These are phyloP conservation scores for Calcarisporium arbuscula DNA, from an alignment of 2,329 filamentous ascomycete species.

Conservation along the genomic window DNA sequence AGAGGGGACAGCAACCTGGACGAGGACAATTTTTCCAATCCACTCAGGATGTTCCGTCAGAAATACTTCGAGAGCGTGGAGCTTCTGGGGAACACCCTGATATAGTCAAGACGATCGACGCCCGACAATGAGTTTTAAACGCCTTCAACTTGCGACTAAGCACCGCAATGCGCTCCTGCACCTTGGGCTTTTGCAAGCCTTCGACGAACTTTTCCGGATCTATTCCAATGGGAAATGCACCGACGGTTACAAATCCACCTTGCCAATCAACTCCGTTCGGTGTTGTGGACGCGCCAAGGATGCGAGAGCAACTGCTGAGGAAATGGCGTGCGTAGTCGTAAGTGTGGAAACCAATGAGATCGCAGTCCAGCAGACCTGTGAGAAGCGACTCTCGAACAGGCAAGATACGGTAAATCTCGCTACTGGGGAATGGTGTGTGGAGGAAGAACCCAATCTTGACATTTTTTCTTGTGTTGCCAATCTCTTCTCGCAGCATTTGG, in stretches of 20 bases:
- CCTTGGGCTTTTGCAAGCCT: conserved; percentile 75
- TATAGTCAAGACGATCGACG: conserved; percentile 95
- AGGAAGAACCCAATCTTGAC: conserved; percentile 98
- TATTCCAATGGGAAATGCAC: conserved; percentile 96
- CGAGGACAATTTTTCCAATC: conserved; percentile 94
- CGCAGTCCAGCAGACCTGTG: conserved; percentile 82
- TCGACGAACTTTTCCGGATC: conserved; percentile 95
- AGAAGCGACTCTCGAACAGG: conserved; percentile 88
- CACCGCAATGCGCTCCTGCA: conserved; percentile 79
- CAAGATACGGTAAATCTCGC: conserved; percentile 92
- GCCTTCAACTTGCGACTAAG: conserved; percentile 89
- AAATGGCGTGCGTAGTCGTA: conserved; percentile 99
- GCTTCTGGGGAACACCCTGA: conserved; percentile 96
- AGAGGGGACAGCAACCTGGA: conserved; percentile 92
- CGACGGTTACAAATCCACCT: conserved; percentile 81
- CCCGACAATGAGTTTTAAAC: conserved; percentile 96
- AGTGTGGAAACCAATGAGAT: conserved; percentile 95
- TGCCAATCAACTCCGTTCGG: conserved; percentile 91
- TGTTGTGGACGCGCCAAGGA: conserved; percentile 73
- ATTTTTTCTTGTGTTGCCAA: conserved; percentile 75
- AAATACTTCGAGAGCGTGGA: conserved; percentile 95
- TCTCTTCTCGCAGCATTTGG: conserved; percentile 87
- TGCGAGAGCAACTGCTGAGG: conserved; percentile 90
- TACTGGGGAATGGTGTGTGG: conserved; percentile 94
- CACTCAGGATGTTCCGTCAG: conserved; percentile 94